Evolutionary conservation across 2,329 filamentous ascomycete species (phyloP).

Genomic region (Monilinia laxa): DNA sequence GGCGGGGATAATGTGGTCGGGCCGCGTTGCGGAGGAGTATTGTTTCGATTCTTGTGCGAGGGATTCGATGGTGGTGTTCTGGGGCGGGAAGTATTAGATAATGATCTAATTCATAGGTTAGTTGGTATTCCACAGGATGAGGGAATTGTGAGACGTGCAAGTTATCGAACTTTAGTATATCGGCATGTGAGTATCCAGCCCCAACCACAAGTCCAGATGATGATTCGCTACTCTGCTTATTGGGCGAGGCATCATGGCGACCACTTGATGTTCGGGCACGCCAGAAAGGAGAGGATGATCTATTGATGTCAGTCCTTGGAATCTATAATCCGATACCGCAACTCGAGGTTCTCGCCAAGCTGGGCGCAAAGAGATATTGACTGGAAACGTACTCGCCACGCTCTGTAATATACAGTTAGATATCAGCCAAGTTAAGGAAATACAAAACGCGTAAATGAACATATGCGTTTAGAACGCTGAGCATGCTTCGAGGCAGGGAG

Average conservation of each 20-base stretch:
- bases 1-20: slow-evolving; percentile 58
- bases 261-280: slow-evolving; percentile 56
- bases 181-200: slow-evolving; percentile 93
- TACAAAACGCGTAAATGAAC: slow-evolving; percentile 4
- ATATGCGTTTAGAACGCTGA: background rate
- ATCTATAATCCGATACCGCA: background rate
- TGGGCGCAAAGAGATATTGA: slow-evolving; percentile 17
- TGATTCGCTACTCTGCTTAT: slow-evolving; percentile 55
- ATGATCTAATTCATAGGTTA: slow-evolving; percentile 48
- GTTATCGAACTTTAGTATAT: slow-evolving; percentile 84
- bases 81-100: slow-evolving; percentile 63
- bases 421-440: background rate
- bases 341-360: slow-evolving; percentile 18
- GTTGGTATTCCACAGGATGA: background rate
- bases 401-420: slow-evolving; percentile 11
- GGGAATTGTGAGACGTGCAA: slow-evolving; percentile 54
- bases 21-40: slow-evolving; percentile 55
- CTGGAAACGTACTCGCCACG: slow-evolving; percentile 23
- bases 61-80: slow-evolving; percentile 71
- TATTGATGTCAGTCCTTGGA: slow-evolving; percentile 44
- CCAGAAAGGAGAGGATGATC: slow-evolving; percentile 90
- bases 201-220: slow-evolving; percentile 75
- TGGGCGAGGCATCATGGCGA: slow-evolving; percentile 54
- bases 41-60: slow-evolving; percentile 53
- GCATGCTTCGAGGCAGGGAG: background rate